These are phyloP conservation scores for Talaromyces stipitatus DNA, from an alignment of 495 filamentous ascomycete species.

Conservation along the genomic window DNA sequence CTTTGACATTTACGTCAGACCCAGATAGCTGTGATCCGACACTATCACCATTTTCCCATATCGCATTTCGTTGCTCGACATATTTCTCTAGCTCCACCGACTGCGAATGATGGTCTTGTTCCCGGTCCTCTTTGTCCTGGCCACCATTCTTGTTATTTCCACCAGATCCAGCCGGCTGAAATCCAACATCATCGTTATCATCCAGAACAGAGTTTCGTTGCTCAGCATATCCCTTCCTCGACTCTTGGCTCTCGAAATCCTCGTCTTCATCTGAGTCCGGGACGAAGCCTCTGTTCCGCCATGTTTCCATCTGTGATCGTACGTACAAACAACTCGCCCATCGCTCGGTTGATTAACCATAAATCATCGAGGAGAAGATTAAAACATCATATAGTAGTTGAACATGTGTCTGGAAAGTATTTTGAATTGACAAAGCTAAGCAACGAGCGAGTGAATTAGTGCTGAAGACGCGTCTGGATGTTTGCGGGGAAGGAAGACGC, in stretches of 20 bases:
- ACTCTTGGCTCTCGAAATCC: constrained; percentile 31
- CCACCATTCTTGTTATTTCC: neutral
- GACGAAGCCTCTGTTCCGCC: constrained; percentile 55
- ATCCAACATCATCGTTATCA: neutral
- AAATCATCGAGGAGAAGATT: constrained; percentile 15
- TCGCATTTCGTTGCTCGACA: too few relatives aligned
- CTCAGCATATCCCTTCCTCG: constrained; percentile 10
- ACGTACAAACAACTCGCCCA: constrained; percentile 8
- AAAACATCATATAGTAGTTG: neutral
- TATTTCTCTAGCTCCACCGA: neutral
- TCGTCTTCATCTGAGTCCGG: constrained; percentile 57
- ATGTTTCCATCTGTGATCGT: constrained; percentile 50
- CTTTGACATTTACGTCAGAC: too few relatives aligned
- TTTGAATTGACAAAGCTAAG: neutral
- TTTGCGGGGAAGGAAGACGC: constrained; percentile 16
- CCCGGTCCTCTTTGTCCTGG: neutral
- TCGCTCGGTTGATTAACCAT: neutral
- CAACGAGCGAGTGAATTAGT: neutral
- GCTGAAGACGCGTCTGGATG: neutral
- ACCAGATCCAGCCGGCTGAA: neutral
- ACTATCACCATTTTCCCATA: too few relatives aligned
- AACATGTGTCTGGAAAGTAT: neutral
- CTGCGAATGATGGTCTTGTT: neutral
- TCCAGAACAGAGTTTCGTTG: neutral
- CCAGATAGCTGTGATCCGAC: too few relatives aligned